phyloP scores from a whole-genome alignment of 1,139 yeast species.

The Zhuliangozyma parablackwelliae region DNA sequence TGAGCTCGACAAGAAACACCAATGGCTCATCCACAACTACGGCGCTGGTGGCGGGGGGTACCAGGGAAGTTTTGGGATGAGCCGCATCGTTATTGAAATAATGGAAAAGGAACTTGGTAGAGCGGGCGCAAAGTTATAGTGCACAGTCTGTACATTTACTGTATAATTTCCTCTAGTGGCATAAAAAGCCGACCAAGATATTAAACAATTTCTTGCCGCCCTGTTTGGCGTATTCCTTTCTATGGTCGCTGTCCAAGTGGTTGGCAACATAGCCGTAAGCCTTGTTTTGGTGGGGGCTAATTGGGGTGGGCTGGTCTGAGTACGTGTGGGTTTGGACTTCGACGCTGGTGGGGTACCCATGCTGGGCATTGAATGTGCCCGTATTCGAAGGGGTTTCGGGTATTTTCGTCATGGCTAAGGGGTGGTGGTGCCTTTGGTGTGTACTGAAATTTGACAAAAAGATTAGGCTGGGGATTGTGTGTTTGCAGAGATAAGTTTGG shows the following conservation, averaged over 20 bases:
- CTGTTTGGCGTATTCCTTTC: conserved; percentile 33
- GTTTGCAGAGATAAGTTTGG: too few relatives aligned
- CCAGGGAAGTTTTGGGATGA: conserved; percentile 45
- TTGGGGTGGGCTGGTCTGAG: conserved; percentile 34
- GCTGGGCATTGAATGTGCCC: conserved; percentile 25
- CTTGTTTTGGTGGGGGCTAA: conserved; percentile 23
- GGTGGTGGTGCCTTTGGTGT: too few relatives aligned
- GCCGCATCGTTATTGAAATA: conserved; percentile 21
- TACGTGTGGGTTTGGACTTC: conserved; percentile 30
- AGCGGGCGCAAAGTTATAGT: conserved; percentile 5
- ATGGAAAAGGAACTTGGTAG: conserved; percentile 3
- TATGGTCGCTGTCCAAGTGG: conserved; percentile 34
- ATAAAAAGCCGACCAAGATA: conserved; percentile 16
- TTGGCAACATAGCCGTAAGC: conserved; percentile 24
- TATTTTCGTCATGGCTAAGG: conserved; percentile 4
- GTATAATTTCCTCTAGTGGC: conserved; percentile 9
- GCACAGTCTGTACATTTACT: background rate
- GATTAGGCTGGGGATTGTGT: too few relatives aligned
- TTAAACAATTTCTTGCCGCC: conserved; percentile 16
- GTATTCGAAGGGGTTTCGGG: conserved; percentile 31
- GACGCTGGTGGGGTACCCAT: conserved; percentile 27
- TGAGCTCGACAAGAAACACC: conserved; percentile 26
- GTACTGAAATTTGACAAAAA: too few relatives aligned
- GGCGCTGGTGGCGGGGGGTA: conserved; percentile 56
- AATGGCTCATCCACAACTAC: conserved; percentile 44